A percentile compares a stretch with the other conserved stretches of the same genome.
These are phyloP conservation scores for Excoecaria agallocha DNA, from an alignment of 345 rosid genomes.

Conservation along the genomic window DNA sequence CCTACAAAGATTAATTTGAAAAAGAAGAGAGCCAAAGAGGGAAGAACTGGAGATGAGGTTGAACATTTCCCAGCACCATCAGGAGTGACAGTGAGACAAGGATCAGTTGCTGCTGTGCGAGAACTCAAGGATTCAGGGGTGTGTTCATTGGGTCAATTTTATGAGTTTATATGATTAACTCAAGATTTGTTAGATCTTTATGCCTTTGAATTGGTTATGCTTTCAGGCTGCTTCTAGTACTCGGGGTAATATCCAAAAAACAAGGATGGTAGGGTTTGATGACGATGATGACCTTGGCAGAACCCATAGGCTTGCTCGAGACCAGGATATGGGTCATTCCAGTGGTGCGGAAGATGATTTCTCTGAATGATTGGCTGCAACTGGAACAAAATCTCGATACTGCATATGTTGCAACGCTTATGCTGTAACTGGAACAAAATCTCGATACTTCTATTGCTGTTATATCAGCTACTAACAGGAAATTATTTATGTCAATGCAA, in stretches of 20 bases:
- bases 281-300: constrained; percentile 57
- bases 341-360: constrained; percentile 71
- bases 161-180: background rate
- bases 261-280: constrained; percentile 50
- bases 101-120: constrained; percentile 51
- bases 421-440: constrained; percentile 2
- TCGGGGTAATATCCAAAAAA: constrained; percentile 46
- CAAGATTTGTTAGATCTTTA: background rate
- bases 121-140: constrained; percentile 77
- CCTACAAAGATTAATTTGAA: constrained; percentile 78
- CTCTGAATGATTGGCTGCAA: constrained; percentile 53
- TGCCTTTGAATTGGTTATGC: constrained; percentile 17
- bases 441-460: background rate
- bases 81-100: constrained; percentile 64
- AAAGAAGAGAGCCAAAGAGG: constrained; percentile 84
- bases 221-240: constrained; percentile 50
- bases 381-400: no score
- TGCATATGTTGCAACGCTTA: no score
- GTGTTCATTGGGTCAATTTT: constrained; percentile 24
- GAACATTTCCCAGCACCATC: constrained; percentile 89
- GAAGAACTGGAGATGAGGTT: constrained; percentile 73
- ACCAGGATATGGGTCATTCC: constrained; percentile 47
- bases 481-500: background rate
- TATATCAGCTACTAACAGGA: background rate
- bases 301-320: constrained; percentile 39